These are phyloP conservation scores for Elaeis oleifera DNA, from an alignment of 202 grass and related monocot species.

Conservation along the genomic window DNA sequence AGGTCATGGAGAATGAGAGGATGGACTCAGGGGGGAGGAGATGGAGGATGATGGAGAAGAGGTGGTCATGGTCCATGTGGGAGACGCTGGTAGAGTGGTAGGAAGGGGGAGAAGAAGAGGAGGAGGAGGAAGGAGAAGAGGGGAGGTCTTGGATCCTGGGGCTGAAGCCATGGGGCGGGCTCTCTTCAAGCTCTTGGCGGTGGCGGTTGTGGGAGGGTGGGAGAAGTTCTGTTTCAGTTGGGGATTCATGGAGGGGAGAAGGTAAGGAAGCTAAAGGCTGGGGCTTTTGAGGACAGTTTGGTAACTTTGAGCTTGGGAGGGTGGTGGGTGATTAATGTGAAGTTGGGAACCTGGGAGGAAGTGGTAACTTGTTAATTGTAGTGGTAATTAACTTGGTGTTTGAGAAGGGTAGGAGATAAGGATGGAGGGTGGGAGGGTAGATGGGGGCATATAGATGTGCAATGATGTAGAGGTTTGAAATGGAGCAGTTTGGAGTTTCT, in stretches of 20 bases:
- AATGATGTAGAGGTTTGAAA: no score
- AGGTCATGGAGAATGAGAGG: slow-evolving; percentile 72
- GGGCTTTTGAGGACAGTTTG: neutral
- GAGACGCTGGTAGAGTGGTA: slow-evolving; percentile 18
- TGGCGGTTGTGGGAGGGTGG: neutral
- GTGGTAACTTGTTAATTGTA: no score
- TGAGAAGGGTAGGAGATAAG: no score
- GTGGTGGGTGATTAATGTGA: neutral
- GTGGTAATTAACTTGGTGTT: no score
- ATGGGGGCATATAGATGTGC: no score
- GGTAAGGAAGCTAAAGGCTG: neutral
- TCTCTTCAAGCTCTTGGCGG: neutral
- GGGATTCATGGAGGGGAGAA: neutral
- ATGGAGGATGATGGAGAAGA: slow-evolving; percentile 59
- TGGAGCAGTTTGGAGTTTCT: no score
- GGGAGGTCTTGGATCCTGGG: neutral
- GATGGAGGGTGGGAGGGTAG: no score
- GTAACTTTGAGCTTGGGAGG: slow-evolving; percentile 1
- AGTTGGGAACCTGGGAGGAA: neutral
- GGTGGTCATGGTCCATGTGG: slow-evolving; percentile 55
- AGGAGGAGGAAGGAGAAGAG: neutral
- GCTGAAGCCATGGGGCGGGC: slow-evolving; percentile 10
- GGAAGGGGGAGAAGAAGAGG: slow-evolving; percentile 7
- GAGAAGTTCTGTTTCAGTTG: neutral
- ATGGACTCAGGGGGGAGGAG: slow-evolving; percentile 64